These are phyloP conservation scores for Globisporangium polare DNA, from an alignment of 352 stramenopile genomes.

Conservation along the genomic window DNA sequence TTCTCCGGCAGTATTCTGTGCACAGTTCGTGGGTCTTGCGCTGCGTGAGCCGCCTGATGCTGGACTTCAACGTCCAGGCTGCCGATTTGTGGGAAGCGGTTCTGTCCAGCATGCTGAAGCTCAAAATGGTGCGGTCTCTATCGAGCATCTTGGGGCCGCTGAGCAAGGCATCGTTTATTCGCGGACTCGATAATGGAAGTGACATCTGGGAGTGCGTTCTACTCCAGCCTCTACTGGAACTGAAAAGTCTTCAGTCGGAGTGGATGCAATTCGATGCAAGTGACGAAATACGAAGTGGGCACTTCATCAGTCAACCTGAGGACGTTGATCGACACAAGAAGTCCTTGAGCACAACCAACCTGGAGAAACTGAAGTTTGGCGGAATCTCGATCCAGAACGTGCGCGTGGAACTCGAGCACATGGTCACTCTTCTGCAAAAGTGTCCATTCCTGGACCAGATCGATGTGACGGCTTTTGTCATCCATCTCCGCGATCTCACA, in stretches of 20 bases:
- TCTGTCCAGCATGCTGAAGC: constrained; percentile 35
- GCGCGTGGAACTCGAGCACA: constrained; percentile 21
- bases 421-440: constrained; percentile 40
- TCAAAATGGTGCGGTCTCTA: constrained; percentile 46
- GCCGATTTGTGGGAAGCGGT: constrained; percentile 45
- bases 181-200: constrained; percentile 24
- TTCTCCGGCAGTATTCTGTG: constrained; percentile 34
- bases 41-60: constrained; percentile 37
- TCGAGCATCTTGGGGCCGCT: constrained; percentile 31
- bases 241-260: constrained; percentile 6
- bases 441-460: constrained; percentile 62
- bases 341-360: background rate
- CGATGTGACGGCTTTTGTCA: constrained; percentile 42
- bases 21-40: constrained; percentile 32
- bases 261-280: background rate
- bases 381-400: constrained; percentile 20
- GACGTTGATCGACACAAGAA: background rate
- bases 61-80: constrained; percentile 47
- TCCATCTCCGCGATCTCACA: constrained; percentile 41
- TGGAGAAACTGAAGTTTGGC: constrained; percentile 19
- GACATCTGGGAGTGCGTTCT: constrained; percentile 44
- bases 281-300: background rate
- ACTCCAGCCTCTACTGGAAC: constrained; percentile 16
- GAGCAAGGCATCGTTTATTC: constrained; percentile 31
- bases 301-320: background rate